Evolutionary conservation across 306 rosid genomes (phyloP).

Genomic region (Malus sieversii): DNA sequence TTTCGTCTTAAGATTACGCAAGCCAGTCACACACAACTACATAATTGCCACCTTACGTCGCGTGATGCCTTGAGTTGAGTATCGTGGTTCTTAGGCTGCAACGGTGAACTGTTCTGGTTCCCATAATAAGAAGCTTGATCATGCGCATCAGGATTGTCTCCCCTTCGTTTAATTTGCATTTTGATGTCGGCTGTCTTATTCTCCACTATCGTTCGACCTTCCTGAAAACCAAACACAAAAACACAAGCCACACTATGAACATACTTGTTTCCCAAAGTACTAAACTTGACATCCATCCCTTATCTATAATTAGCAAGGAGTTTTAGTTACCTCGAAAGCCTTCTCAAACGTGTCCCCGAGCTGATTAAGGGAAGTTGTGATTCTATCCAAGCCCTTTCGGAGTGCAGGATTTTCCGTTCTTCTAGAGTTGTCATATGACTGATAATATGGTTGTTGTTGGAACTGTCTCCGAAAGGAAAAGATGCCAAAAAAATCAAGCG

Average conservation of each 20-base stretch:
- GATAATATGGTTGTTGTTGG: conserved; percentile 43
- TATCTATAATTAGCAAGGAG: background rate
- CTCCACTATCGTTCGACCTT: conserved; percentile 70
- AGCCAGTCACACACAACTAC: conserved; percentile 43
- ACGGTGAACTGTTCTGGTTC: conserved; percentile 28
- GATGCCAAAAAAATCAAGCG: background rate
- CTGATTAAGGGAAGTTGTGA: conserved; percentile 81
- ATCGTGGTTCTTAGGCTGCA: conserved; percentile 39
- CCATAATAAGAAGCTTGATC: background rate
- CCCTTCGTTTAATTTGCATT: conserved; percentile 60
- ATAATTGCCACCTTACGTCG: conserved; percentile 98
- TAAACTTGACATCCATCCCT: background rate
- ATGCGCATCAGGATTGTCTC: conserved; percentile 33
- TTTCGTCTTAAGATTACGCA: conserved; percentile 1
- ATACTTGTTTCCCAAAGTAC: background rate
- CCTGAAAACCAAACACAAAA: conserved; percentile 36
- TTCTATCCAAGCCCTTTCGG: conserved; percentile 69
- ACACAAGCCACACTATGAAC: background rate
- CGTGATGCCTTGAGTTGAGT: conserved; percentile 97
- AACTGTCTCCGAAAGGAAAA: conserved; percentile 7
- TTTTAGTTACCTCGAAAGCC: conserved; percentile 63
- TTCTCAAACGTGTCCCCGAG: conserved; percentile 91
- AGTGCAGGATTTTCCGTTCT: conserved; percentile 59
- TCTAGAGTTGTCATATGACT: conserved; percentile 27
- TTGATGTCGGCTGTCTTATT: conserved; percentile 75